A percentile compares a stretch with the other conserved stretches of the same genome.
These are phyloP conservation scores for Aspergillus nidulans DNA, from an alignment of 495 filamentous ascomycete species.

Conservation along the genomic window DNA sequence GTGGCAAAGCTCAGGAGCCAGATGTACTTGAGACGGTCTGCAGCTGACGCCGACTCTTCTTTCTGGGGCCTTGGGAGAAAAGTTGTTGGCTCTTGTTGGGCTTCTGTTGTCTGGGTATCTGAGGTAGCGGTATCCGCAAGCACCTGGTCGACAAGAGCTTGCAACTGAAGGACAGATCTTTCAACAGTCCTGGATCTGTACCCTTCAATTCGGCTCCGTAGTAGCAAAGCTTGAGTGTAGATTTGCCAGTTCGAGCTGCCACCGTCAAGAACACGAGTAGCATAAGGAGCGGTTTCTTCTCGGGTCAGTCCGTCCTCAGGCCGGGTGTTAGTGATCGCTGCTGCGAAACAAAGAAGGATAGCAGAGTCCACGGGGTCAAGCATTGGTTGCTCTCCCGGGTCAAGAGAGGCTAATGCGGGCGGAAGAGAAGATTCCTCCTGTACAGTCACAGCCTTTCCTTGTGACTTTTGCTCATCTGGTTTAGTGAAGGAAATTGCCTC, in stretches of 20 bases:
- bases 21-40: conserved; percentile 75
- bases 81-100: conserved; percentile 47
- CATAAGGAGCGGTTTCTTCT: conserved; percentile 90
- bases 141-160: conserved; percentile 94
- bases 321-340: conserved; percentile 81
- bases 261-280: conserved; percentile 79
- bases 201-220: conserved; percentile 84
- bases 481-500: conserved; percentile 79
- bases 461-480: conserved; percentile 28
- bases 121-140: conserved; percentile 73
- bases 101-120: conserved; percentile 24
- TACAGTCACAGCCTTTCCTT: conserved; percentile 34
- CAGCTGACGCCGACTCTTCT: conserved; percentile 69
- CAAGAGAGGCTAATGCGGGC: conserved; percentile 52
- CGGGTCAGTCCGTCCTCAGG: conserved; percentile 80
- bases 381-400: conserved; percentile 76
- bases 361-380: conserved; percentile 79
- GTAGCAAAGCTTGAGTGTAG: conserved; percentile 86
- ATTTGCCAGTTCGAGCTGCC: conserved; percentile 97
- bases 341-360: conserved; percentile 76
- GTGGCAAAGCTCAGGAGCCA: conserved; percentile 78
- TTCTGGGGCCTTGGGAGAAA: conserved; percentile 79
- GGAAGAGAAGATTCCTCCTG: conserved; percentile 56
- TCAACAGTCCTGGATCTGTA: conserved; percentile 82
- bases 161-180: conserved; percentile 84